Conservation (phyloP, 129 eudicot species). For the Artemisia annua region DNA sequence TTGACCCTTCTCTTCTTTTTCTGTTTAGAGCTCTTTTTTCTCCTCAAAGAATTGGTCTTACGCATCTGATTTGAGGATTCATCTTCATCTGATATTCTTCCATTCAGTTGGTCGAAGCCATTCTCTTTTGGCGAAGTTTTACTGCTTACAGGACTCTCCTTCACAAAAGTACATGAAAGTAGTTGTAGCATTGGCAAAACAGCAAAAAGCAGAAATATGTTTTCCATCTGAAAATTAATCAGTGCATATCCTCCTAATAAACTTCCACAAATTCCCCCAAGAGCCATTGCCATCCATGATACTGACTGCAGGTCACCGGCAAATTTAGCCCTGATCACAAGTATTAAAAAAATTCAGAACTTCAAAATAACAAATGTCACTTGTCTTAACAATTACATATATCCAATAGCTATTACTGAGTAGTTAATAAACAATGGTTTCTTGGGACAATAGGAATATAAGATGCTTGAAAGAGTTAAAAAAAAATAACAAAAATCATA, state of each 20-base stretch:
- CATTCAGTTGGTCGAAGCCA: slow-evolving; percentile 37
- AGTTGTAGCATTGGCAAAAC: slow-evolving; percentile 71
- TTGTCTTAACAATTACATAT: slow-evolving; percentile 10
- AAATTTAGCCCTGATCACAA: slow-evolving; percentile 79
- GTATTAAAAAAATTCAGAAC: neutral
- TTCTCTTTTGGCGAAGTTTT: slow-evolving; percentile 39
- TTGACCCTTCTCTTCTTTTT: slow-evolving; percentile 34
- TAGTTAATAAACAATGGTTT: neutral
- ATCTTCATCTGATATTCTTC: slow-evolving; percentile 39
- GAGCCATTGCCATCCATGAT: slow-evolving; percentile 98
- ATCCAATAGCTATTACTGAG: neutral
- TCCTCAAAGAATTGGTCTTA: slow-evolving; percentile 41
- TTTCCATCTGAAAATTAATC: slow-evolving; percentile 50
- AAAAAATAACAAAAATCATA: neutral
- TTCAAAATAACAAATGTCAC: neutral
- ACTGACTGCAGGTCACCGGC: slow-evolving; percentile 98
- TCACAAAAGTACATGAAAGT: slow-evolving; percentile 72
- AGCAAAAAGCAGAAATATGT: slow-evolving; percentile 72
- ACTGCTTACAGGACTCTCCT: slow-evolving; percentile 46
- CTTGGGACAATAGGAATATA: neutral
- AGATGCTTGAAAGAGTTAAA: neutral
- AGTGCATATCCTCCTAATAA: slow-evolving; percentile 90
- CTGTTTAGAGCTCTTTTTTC: slow-evolving; percentile 64
- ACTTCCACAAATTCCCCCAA: slow-evolving; percentile 95
- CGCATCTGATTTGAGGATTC: slow-evolving; percentile 34